Evolutionary conservation across 352 stramenopile genomes (phyloP).

Genomic region (Globisporangium paddicum): DNA sequence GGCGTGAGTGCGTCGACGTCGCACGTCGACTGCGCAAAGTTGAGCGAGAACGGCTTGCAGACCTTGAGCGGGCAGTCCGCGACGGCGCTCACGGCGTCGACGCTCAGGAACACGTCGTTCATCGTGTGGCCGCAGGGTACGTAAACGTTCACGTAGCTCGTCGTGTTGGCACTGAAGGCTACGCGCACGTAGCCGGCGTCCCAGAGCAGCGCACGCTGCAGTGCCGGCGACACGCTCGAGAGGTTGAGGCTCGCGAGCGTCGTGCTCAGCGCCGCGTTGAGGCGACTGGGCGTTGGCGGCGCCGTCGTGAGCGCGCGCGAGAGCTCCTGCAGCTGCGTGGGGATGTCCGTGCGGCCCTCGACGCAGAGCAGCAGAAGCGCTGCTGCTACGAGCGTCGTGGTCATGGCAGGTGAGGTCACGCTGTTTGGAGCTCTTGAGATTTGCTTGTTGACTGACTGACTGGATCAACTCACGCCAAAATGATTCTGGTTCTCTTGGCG

Average conservation of each 20-base stretch:
- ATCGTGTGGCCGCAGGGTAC: slow-evolving; percentile 36
- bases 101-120: slow-evolving; percentile 26
- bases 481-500: too few species aligned
- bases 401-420: too few species aligned
- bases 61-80: slow-evolving; percentile 16
- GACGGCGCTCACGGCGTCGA: slow-evolving; percentile 8
- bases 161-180: too few species aligned
- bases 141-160: slow-evolving; percentile 19
- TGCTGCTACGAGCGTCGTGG: too few species aligned
- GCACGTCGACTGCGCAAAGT: slow-evolving; percentile 20
- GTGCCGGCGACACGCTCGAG: not conserved
- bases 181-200: slow-evolving; percentile 36
- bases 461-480: too few species aligned
- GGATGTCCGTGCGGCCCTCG: slow-evolving; percentile 5
- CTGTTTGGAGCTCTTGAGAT: too few species aligned
- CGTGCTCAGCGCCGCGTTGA: not conserved
- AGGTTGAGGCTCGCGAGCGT: not conserved
- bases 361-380: too few species aligned
- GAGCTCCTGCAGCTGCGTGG: slow-evolving; percentile 20
- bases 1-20: slow-evolving; percentile 9
- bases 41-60: slow-evolving; percentile 31
- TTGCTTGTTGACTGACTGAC: too few species aligned
- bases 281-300: slow-evolving; percentile 1
- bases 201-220: slow-evolving; percentile 52
- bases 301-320: slow-evolving; percentile 18